Evolutionary conservation across 176 grass and related monocot genomes (phyloP), one percentile per base, ranked within the genome.

Genomic region (Oropetium thomaeum): DNA sequence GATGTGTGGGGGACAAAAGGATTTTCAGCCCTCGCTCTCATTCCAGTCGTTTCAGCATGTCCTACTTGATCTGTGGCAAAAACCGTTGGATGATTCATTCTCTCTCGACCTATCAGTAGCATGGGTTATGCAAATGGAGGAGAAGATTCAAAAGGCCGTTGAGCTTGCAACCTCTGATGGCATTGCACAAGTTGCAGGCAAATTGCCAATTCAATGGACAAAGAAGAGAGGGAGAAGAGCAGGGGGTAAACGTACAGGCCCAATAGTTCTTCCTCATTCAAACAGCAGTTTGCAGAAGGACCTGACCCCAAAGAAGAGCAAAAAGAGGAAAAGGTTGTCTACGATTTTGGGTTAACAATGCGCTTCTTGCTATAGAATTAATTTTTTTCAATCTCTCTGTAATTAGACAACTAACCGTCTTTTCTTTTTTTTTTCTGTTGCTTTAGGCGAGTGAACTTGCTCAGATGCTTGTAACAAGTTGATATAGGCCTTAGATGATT

Each of bases 121-220:
- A 57, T 93, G 90, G 94, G 86, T 70, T 44, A 77, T 82, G 64
- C 94, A 93, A 86, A 88, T 89, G 85, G 83, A 93, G 53, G 88
- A 97, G 42, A 91, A 71, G 73, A 88, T 93, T 51, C 78, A 71
- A 54, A 86, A 82, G 62, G 71, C 91, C 37, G 69, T 78, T 15
- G 90, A 97, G 77, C 82, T 97, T 62, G 69, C 70, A 43, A 85
- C 74, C 49, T 89, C 80, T 40, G 47, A 59, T 77, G 85, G 89
- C 52, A 84, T 97, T 4, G 80, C 82, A 34, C 77, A 79, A 73
- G 83, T 97, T 32, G 81, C 77, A 40, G 64, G 70, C 48, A 88
- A 84, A 65, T 89, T 97, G 57, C 85, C 85, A 0, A 70, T 97
- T 34, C 92, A 93, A 67, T 97, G 94, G 90, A 61, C 40, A 29